Conservation (phyloP, 257 asterid species). For the Eustoma russellianum region DNA sequence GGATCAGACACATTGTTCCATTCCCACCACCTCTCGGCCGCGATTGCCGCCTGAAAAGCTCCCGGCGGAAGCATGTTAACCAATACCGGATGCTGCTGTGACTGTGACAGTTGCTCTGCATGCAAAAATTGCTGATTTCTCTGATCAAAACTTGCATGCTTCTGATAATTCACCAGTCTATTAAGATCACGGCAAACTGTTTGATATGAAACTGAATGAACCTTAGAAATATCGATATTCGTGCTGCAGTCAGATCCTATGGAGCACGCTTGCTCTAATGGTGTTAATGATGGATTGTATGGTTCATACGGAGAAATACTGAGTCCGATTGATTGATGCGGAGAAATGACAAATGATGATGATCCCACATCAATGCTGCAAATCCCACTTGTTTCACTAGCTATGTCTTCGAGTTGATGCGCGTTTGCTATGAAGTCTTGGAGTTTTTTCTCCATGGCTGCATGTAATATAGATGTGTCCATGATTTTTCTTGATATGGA, state of each 20-base stretch:
- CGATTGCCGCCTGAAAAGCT: conserved; percentile 27
- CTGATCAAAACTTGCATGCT: conserved; percentile 21
- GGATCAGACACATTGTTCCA: conserved; percentile 39
- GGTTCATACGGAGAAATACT: too few relatives aligned
- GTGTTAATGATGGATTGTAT: too few relatives aligned
- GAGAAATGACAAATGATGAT: too few relatives aligned
- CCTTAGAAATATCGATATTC: conserved; percentile 11
- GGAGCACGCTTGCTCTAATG: conserved; percentile 1
- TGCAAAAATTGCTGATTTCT: conserved; percentile 20
- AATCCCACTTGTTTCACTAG: conserved; percentile 38
- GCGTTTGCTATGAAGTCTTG: conserved; percentile 12
- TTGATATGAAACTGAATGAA: conserved; percentile 12
- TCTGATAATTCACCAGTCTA: conserved; percentile 42
- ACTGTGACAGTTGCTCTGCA: conserved; percentile 21
- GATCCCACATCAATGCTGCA: conserved; percentile 35
- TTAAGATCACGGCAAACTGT: conserved; percentile 58
- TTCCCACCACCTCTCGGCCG: conserved; percentile 67
- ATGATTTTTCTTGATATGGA: conserved; percentile 8
- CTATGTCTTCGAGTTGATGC: conserved; percentile 23
- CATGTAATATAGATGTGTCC: conserved; percentile 1
- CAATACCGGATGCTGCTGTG: conserved; percentile 8
- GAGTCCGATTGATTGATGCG: too few relatives aligned
- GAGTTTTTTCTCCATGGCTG: conserved; percentile 11
- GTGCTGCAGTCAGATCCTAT: conserved; percentile 16
- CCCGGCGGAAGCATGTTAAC: conserved; percentile 22